Percentiles rank a stretch among this genome's conserved stretches.
Conservation (phyloP, 73 alveolate genomes). For the Stentor coeruleus region DNA sequence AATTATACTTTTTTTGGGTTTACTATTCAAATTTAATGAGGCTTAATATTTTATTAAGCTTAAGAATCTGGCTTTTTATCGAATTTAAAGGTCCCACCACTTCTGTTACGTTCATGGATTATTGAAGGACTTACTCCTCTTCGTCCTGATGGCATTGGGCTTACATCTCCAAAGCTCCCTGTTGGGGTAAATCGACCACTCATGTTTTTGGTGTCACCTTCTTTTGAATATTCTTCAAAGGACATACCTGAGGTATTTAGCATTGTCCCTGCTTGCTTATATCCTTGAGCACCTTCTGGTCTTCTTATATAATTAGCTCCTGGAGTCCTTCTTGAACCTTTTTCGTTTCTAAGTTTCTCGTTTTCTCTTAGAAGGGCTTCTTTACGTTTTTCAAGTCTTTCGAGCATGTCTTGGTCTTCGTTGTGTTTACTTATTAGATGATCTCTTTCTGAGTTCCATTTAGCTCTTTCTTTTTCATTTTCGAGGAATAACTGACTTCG, state of each 20-base stretch:
- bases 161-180: not conserved
- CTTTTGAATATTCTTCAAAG: conserved; percentile 18
- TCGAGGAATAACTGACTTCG: conserved; percentile 70
- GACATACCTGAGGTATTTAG: not conserved
- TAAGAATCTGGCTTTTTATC: not conserved
- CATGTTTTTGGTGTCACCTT: not conserved
- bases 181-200: conserved; percentile 14
- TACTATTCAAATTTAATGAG: too few species aligned
- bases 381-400: conserved; percentile 69
- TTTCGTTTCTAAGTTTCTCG: conserved; percentile 84
- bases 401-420: conserved; percentile 65
- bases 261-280: not conserved
- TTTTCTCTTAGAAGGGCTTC: conserved; percentile 84
- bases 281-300: conserved; percentile 8
- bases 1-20: too few species aligned
- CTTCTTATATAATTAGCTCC: conserved; percentile 9
- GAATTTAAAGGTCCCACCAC: not conserved
- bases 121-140: not conserved
- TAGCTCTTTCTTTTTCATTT: conserved; percentile 92
- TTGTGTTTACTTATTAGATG: conserved; percentile 57
- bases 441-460: conserved; percentile 88
- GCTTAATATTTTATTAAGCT: too few species aligned
- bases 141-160: conserved; percentile 13
- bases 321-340: conserved; percentile 57
- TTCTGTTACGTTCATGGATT: not conserved